Base-by-base conservation (phyloP, 768 basidiomycete species). In the Pleurotus platypus region DNA sequence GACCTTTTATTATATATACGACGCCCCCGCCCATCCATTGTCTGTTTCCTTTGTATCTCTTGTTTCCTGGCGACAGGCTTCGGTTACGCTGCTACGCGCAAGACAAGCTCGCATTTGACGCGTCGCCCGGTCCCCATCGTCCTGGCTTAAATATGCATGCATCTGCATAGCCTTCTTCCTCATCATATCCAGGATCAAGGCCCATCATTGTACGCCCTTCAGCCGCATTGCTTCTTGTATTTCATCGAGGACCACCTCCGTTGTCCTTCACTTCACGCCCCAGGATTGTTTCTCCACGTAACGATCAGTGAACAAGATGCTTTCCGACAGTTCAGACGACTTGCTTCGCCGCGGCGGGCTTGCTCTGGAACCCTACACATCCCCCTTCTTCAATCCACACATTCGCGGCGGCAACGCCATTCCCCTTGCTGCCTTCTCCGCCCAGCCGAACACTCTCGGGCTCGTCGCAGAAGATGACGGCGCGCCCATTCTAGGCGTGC, bases 171-270 rank as follows among this genome's bases (percentile, higher is more conserved):
- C 49, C 49, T 35, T 35, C 15, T n/a, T 30, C 37, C 35, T 3
- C 30, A 35, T 24, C n/a, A 30, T 50, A 50, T 26, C 27, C 37
- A 35, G 40, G 46, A 48, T 18, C 8, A 48, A 18, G 37, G 13
- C 16, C 13, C 51, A 53, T 53, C 51, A 53, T 53, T 53, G 50
- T 53, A 53, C 51, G 51, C 51, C 16, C 40, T 42, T 53, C 22
- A 13, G 26, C 30, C 27, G 22, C 40, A 39, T 53, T 39, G 15
- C 18, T 39, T 42, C 37, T 42, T 53, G 35, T 42, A 39, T 53
- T 53, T 22, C 35, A 22, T 42, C 40, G 3, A 20, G 38, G 40
- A 53, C 15, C 16, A 12, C n/a, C 37, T 26, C 12, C 3, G 37
- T 42, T 40, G 37, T 24, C 15, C 37, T 53, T 42, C 35, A 12